Conservation (phyloP, 1,139 yeast genomes). For the Saccharomyces hybrid region DNA sequence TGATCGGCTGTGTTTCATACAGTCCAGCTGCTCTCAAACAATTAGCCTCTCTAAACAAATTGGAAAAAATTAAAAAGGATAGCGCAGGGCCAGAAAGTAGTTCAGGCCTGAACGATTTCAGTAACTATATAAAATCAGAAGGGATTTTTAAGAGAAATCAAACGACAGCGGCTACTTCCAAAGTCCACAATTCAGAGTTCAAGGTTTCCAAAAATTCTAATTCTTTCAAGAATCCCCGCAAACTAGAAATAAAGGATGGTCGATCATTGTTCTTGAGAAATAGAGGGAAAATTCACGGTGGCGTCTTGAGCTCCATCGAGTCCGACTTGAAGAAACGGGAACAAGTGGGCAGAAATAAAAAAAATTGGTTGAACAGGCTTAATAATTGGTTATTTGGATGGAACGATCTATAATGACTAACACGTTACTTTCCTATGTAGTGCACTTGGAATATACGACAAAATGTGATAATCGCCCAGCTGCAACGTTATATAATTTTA, state of each 20-base stretch:
- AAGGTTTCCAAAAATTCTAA: conserved; percentile 14
- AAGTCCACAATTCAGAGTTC: not conserved
- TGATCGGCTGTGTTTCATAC: conserved; percentile 70
- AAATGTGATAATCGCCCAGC: not conserved
- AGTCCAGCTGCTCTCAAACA: conserved; percentile 52
- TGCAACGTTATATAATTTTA: conserved; percentile 1
- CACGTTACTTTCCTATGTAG: not conserved
- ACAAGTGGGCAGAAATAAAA: conserved; percentile 4
- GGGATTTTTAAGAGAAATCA: not conserved
- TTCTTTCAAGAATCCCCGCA: conserved; percentile 19
- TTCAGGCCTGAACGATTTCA: not conserved
- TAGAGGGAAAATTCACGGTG: conserved; percentile 1
- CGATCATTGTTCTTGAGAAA: conserved; percentile 3
- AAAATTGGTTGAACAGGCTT: conserved; percentile 24
- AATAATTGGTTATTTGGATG: conserved; percentile 6
- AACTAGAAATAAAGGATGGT: conserved; percentile 3
- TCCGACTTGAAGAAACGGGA: conserved; percentile 7
- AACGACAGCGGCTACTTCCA: not conserved
- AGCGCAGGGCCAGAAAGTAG: not conserved
- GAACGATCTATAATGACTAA: conserved; percentile 4
- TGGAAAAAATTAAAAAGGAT: not conserved
- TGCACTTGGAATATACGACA: not conserved
- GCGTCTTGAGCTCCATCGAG: conserved; percentile 3
- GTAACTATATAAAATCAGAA: not conserved
- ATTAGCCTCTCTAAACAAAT: conserved; percentile 37